phyloP scores from a whole-genome alignment of 495 filamentous ascomycete genomes.

The Rhypophila decipiens region DNA sequence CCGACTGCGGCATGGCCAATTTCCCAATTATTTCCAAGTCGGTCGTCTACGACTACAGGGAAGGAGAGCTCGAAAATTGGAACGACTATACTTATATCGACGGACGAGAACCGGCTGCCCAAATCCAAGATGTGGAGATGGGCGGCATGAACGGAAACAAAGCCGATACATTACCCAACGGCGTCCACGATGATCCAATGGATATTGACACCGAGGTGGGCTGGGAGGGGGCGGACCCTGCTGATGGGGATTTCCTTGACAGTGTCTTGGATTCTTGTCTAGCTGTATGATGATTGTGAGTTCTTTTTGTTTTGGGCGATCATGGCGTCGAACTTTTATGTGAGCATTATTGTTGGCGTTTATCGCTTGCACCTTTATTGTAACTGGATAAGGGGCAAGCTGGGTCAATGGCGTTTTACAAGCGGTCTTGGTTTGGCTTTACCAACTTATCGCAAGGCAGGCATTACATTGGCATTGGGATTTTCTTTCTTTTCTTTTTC shows the following conservation, averaged over 20 bases:
- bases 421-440: not conserved
- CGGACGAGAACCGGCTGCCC: conserved; percentile 22
- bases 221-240: conserved; percentile 66
- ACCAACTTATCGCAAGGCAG: not conserved
- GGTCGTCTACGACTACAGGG: conserved; percentile 65
- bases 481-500: not conserved
- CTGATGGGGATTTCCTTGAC: conserved; percentile 59
- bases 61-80: conserved; percentile 65
- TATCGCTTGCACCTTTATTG: not conserved
- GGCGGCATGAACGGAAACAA: conserved; percentile 29
- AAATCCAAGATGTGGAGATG: conserved; percentile 23
- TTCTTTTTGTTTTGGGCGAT: too few relatives aligned
- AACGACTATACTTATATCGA: conserved; percentile 46
- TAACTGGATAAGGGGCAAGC: not conserved
- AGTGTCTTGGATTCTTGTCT: conserved; percentile 59
- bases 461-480: conserved; percentile 2
- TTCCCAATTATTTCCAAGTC: conserved; percentile 68
- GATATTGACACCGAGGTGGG: conserved; percentile 58
- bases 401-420: not conserved
- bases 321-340: not conserved
- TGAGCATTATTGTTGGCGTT: not conserved
- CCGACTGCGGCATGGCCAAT: conserved; percentile 65
- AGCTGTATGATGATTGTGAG: conserved; percentile 24
- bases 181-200: conserved; percentile 47
- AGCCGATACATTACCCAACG: conserved; percentile 25